A percentile compares a stretch with the other conserved stretches of the same genome.
phyloP scores from a whole-genome alignment of 306 rosid species.

The Sicyos edulis region DNA sequence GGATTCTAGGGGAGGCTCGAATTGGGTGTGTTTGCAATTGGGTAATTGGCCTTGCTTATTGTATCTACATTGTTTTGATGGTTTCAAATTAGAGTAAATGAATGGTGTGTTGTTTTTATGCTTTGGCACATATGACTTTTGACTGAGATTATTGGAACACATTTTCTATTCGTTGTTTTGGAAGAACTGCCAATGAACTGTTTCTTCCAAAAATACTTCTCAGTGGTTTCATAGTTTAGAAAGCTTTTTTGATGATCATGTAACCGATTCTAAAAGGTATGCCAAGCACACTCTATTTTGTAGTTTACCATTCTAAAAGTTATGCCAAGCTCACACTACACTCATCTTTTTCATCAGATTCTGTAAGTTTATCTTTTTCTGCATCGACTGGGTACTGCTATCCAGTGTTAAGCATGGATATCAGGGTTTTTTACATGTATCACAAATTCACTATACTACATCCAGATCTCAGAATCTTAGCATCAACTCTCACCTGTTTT shows the following conservation, averaged over 20 bases:
- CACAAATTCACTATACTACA: no score
- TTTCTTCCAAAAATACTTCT: background rate
- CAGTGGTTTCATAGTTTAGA: background rate
- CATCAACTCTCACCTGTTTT: background rate
- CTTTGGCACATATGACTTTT: background rate
- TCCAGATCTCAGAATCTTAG: background rate
- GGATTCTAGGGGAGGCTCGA: background rate
- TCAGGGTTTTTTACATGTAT: background rate
- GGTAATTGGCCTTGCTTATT: background rate
- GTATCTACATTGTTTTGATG: conserved; percentile 7
- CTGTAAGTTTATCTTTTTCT: background rate
- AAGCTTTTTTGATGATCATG: background rate
- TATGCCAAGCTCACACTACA: background rate
- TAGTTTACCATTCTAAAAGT: background rate
- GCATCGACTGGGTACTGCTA: background rate
- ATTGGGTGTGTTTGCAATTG: background rate
- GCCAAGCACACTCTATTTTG: background rate
- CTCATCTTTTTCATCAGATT: background rate
- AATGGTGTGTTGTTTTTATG: background rate
- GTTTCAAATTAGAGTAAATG: background rate
- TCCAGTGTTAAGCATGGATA: background rate
- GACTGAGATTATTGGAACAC: background rate
- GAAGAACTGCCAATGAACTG: background rate
- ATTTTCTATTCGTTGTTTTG: background rate
- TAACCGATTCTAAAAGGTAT: background rate